phyloP scores from a whole-genome alignment of 1,139 yeast species.

The Spathaspora sp. region DNA sequence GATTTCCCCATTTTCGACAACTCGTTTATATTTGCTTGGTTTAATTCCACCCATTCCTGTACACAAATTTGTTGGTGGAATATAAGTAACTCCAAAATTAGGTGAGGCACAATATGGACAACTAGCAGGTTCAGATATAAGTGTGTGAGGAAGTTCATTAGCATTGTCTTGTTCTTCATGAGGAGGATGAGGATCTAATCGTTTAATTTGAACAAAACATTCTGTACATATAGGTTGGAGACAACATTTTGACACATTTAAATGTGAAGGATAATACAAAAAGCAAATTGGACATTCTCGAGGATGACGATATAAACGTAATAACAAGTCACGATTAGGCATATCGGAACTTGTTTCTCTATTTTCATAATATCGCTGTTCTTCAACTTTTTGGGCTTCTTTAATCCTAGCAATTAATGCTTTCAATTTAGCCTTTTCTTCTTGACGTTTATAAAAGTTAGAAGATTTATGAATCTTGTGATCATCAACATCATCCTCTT shows the following conservation, averaged over 20 bases:
- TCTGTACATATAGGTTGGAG: constrained; percentile 93
- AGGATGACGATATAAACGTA: constrained; percentile 58
- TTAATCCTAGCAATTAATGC: constrained; percentile 48
- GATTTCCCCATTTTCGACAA: neutral
- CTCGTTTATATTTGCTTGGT: constrained; percentile 36
- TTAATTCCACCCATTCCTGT: constrained; percentile 54
- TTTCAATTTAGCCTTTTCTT: constrained; percentile 52
- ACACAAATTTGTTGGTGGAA: constrained; percentile 54
- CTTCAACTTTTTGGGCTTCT: constrained; percentile 55
- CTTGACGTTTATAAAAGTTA: constrained; percentile 51
- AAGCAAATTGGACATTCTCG: constrained; percentile 95
- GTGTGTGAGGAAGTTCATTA: constrained; percentile 49
- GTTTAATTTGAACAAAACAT: constrained; percentile 92
- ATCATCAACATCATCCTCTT: constrained; percentile 51
- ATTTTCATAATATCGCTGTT: constrained; percentile 42
- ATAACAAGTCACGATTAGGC: constrained; percentile 31
- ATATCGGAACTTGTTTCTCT: constrained; percentile 28
- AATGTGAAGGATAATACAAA: constrained; percentile 73
- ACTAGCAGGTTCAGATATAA: constrained; percentile 82
- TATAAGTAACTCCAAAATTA: constrained; percentile 81
- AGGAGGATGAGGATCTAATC: constrained; percentile 94
- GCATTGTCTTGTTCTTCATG: constrained; percentile 53
- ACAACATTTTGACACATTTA: constrained; percentile 88
- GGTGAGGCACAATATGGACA: constrained; percentile 95
- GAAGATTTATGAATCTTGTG: constrained; percentile 56